Percentiles rank a stretch among this genome's conserved stretches.
Conservation (phyloP, 192 early-diverging fungal species). For the Ambispora gerdemannii region DNA sequence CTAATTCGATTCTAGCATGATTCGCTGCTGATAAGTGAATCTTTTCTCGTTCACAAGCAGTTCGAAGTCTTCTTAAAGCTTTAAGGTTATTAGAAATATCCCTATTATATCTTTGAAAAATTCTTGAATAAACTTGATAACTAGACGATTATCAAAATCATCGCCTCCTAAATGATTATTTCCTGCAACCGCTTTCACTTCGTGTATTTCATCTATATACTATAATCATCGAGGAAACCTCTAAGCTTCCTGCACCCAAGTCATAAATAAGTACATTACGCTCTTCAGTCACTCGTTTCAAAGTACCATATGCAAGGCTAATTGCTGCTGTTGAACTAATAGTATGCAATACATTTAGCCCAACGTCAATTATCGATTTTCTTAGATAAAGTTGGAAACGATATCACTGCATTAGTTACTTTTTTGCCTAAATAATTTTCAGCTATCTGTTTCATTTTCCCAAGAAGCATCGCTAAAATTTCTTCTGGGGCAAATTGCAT, state of each 20-base stretch:
- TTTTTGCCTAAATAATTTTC: conserved; percentile 78
- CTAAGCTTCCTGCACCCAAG: conserved; percentile 98
- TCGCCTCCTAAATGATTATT: conserved; percentile 99
- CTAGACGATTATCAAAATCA: no score
- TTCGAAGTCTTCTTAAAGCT: conserved; percentile 93
- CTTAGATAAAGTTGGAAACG: conserved; percentile 96
- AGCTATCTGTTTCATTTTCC: no score
- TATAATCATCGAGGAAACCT: conserved; percentile 94
- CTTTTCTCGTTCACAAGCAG: conserved; percentile 97
- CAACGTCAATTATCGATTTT: conserved; percentile 91
- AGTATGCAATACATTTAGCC: conserved; percentile 92
- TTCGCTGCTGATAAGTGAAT: conserved; percentile 90
- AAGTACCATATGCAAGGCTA: conserved; percentile 94
- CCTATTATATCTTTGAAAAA: conserved; percentile 98
- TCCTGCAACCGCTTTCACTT: conserved; percentile 97
- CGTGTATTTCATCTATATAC: no score
- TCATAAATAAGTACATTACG: conserved; percentile 87
- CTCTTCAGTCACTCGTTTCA: conserved; percentile 63
- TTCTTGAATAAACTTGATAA: conserved; percentile 88
- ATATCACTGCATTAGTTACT: conserved; percentile 85
- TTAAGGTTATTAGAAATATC: conserved; percentile 86
- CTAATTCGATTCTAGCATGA: conserved; percentile 93
- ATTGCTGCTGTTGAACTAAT: conserved; percentile 98
- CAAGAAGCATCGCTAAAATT: conserved; percentile 93
- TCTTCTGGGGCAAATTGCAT: conserved; percentile 97